A percentile compares a stretch with the other conserved stretches of the same genome.
phyloP scores from a whole-genome alignment of 441 rosid species.

The Gossypium laxum region DNA sequence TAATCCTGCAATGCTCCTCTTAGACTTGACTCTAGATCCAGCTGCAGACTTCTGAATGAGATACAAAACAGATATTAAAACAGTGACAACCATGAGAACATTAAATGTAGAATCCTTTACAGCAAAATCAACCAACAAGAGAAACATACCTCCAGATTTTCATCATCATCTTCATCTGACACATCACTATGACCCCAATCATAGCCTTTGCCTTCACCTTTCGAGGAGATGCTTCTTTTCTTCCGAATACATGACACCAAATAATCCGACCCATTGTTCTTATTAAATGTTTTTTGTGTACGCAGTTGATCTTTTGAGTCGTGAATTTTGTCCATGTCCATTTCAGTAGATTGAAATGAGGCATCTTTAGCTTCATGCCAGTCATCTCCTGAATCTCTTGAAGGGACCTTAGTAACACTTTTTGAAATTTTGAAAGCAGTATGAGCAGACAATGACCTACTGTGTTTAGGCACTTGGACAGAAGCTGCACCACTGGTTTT shows the following conservation, averaged over 20 bases:
- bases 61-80: slow-evolving; percentile 2
- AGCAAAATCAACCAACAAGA: slow-evolving; percentile 4
- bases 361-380: slow-evolving; percentile 27
- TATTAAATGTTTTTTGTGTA: slow-evolving; percentile 16
- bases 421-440: slow-evolving; percentile 45
- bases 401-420: slow-evolving; percentile 28
- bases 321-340: slow-evolving; percentile 26
- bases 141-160: slow-evolving; percentile 45
- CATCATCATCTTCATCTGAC: slow-evolving; percentile 37
- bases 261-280: slow-evolving; percentile 32
- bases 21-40: slow-evolving; percentile 61
- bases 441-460: slow-evolving; percentile 53
- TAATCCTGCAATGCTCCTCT: slow-evolving; percentile 64
- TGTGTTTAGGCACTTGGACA: slow-evolving; percentile 58
- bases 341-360: slow-evolving; percentile 14
- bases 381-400: slow-evolving; percentile 29
- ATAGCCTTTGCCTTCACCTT: slow-evolving; percentile 37
- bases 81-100: slow-evolving; percentile 10
- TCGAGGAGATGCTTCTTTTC: slow-evolving; percentile 31
- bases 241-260: slow-evolving; percentile 35
- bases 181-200: slow-evolving; percentile 32
- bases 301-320: slow-evolving; percentile 33
- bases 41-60: slow-evolving; percentile 36
- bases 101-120: neutral
- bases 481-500: slow-evolving; percentile 41